Conservation (phyloP, 495 filamentous ascomycete species). For the Daldinia grandis region DNA sequence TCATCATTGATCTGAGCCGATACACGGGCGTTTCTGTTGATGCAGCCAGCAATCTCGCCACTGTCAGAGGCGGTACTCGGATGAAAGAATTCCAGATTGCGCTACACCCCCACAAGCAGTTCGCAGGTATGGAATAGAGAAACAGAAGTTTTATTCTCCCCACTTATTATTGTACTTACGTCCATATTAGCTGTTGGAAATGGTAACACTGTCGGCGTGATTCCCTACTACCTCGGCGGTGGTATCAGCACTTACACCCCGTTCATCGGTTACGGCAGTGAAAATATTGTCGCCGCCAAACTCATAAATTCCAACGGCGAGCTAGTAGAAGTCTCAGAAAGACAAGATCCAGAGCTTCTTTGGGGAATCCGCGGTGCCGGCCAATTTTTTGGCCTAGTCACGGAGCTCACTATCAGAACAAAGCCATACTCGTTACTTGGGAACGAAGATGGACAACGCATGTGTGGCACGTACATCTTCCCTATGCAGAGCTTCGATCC, state of each 20-base stretch:
- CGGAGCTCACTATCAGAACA: constrained; percentile 41
- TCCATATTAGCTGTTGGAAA: constrained; percentile 43
- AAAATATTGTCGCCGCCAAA: constrained; percentile 46
- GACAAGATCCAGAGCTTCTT: constrained; percentile 48
- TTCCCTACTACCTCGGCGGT: constrained; percentile 45
- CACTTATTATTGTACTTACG: neutral
- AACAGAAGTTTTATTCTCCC: neutral
- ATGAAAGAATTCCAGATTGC: constrained; percentile 43
- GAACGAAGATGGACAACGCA: constrained; percentile 13
- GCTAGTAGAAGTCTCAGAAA: constrained; percentile 37
- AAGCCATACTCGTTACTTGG: constrained; percentile 24
- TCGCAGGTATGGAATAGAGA: constrained; percentile 3
- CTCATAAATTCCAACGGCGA: constrained; percentile 43
- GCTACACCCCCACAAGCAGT: constrained; percentile 12
- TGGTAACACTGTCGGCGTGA: constrained; percentile 46
- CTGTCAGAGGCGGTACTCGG: constrained; percentile 42
- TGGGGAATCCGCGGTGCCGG: constrained; percentile 52
- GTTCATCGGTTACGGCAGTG: constrained; percentile 37
- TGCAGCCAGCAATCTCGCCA: constrained; percentile 26
- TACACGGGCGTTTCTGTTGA: constrained; percentile 43
- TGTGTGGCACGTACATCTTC: constrained; percentile 20
- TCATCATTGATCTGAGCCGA: constrained; percentile 49
- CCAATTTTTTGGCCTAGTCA: constrained; percentile 58
- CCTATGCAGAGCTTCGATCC: neutral
- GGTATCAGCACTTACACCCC: constrained; percentile 33